Evolutionary conservation across 2,329 filamentous ascomycete species (phyloP).

Genomic region (Sarocladiaceae sp.): DNA sequence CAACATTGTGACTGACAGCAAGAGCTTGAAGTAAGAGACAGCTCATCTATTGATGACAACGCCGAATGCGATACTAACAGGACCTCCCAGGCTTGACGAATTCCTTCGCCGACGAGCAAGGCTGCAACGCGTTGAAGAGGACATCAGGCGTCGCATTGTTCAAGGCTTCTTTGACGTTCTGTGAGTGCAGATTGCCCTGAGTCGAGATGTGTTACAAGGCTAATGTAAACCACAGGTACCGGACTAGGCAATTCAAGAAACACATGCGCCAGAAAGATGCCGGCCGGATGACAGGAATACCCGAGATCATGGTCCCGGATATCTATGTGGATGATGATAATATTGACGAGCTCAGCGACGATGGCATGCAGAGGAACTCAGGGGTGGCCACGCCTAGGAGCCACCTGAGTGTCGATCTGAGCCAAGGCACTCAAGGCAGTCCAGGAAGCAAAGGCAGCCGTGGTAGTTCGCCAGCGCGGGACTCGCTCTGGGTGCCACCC

Average conservation of each 20-base stretch:
- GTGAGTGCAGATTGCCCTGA: constrained; percentile 38
- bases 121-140: constrained; percentile 89
- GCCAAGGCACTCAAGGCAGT: background rate
- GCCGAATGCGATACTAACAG: constrained; percentile 21
- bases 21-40: constrained; percentile 67
- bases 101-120: constrained; percentile 85
- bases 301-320: constrained; percentile 78
- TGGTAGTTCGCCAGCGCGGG: background rate
- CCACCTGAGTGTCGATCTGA: constrained; percentile 12
- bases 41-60: too few species aligned
- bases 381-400: constrained; percentile 7
- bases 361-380: background rate
- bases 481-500: constrained; percentile 10
- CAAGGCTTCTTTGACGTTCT: constrained; percentile 93
- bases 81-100: constrained; percentile 66
- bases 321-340: constrained; percentile 84
- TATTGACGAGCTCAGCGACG: constrained; percentile 63
- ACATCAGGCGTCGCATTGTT: constrained; percentile 83
- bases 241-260: constrained; percentile 74
- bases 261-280: constrained; percentile 65
- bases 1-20: constrained; percentile 97
- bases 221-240: constrained; percentile 49
- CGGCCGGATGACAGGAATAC: constrained; percentile 70
- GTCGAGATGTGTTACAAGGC: background rate
- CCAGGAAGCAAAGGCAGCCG: background rate